Conservation (phyloP, 2,329 filamentous ascomycete species). For the Pleoardoris graminearum region DNA sequence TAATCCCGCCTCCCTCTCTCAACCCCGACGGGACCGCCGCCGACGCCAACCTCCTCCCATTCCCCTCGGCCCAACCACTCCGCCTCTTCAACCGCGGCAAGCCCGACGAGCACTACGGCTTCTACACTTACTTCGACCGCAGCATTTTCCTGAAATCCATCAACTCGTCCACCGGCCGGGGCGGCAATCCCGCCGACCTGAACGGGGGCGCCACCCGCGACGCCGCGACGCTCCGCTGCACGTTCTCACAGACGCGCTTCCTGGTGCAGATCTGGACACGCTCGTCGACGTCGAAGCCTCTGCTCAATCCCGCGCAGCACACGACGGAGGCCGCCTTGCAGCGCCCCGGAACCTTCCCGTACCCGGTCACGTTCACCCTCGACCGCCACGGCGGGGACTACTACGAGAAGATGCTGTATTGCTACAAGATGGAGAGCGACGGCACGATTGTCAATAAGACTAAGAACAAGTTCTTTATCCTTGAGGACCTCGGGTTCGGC, state of each 20-base stretch:
- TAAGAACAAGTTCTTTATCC: conserved; percentile 51
- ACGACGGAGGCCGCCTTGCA: conserved; percentile 50
- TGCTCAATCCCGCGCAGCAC: conserved; percentile 37
- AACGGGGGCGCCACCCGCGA: conserved; percentile 55
- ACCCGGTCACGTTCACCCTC: conserved; percentile 62
- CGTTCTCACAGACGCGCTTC: conserved; percentile 64
- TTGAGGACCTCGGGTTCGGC: conserved; percentile 57
- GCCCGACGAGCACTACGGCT: conserved; percentile 84
- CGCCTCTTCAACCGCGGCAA: conserved; percentile 83
- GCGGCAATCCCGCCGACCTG: conserved; percentile 49
- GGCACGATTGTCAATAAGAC: conserved; percentile 46
- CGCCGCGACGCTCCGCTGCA: conserved; percentile 56
- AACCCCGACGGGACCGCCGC: conserved; percentile 72
- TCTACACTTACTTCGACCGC: conserved; percentile 90
- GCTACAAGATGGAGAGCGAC: conserved; percentile 59
- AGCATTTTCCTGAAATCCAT: conserved; percentile 77
- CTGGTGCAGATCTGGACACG: conserved; percentile 66
- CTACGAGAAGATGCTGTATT: conserved; percentile 61
- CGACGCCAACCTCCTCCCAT: conserved; percentile 71
- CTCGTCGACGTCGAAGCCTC: conserved; percentile 45
- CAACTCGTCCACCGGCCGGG: conserved; percentile 49
- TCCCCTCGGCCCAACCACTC: conserved; percentile 72
- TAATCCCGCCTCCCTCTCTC: conserved; percentile 66
- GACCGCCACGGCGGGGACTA: conserved; percentile 63
- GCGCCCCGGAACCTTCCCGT: conserved; percentile 62